Base-by-base conservation (phyloP, 208 protist genomes). In the Wallacemonas sp. region DNA sequence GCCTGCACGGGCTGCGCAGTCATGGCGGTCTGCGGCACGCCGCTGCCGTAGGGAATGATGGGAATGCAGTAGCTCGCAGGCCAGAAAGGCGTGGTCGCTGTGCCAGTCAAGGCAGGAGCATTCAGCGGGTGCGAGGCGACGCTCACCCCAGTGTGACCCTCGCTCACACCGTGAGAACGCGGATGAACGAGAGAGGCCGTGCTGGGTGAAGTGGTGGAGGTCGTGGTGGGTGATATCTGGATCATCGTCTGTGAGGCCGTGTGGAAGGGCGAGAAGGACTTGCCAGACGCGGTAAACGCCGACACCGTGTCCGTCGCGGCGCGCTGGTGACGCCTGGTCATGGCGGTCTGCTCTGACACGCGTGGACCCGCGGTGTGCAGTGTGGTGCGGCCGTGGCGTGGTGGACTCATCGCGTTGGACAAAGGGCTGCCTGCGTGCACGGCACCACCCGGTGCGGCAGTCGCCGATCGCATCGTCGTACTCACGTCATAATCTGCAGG, bases 41-140 rank as follows among this genome's bases (percentile, higher is more conserved):
- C 12, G 47, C 24, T 15, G 28, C 51, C 51, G 28, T 39, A 58
- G 28, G 51, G 51, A 3, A 58, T 31, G 24, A 58, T 58, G n/a
- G 51, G 51, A 42, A 58, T 58, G 34, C 51, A 58, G 51, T 58
- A 58, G 51, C 51, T 38, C 15, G 30, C 51, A 2, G 41, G 44
- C 44, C 44, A 49, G 9, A 14, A 41, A 14, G 36, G 14, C 36
- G 36, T 6, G n/a, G n/a, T n/a, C n/a, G n/a, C n/a, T n/a, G n/a
- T n/a, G n/a, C n/a, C n/a, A n/a, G n/a, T n/a, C n/a, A n/a, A n/a
- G n/a, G n/a, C n/a, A n/a, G n/a, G 46, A 33, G 46, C 6, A 8
- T 8, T 54, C 46, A 0, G 31, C 26, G 24, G 4, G 11, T 30
- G 21, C 5, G 22, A 3, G 6, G 42, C 42, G 15, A 12, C 9